A percentile compares a stretch with the other conserved stretches of the same genome.
Conservation (phyloP, 1,139 yeast genomes). For the Tardiomyces depauwii region DNA sequence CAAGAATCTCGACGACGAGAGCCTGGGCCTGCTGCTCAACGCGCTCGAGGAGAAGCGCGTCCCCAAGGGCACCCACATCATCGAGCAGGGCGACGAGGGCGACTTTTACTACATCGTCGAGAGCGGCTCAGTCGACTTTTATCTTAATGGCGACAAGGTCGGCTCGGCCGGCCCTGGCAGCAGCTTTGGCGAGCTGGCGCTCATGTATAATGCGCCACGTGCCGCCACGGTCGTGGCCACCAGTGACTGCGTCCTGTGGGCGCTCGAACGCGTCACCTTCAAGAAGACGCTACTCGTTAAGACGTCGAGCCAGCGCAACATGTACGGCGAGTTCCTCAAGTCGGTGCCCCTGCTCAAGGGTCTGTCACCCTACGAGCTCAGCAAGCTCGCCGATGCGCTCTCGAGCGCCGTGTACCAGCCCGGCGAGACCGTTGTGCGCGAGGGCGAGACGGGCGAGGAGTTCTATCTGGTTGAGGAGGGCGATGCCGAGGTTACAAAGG, state of each 20-base stretch:
- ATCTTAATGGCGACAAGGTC: conserved; percentile 62
- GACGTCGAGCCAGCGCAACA: conserved; percentile 77
- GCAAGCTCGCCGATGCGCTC: conserved; percentile 89
- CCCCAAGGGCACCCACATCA: conserved; percentile 52
- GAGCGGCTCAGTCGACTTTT: conserved; percentile 70
- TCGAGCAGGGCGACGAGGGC: conserved; percentile 93
- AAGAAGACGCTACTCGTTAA: conserved; percentile 84
- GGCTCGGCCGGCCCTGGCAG: conserved; percentile 74
- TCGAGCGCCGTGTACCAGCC: conserved; percentile 62
- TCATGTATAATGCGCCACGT: conserved; percentile 95
- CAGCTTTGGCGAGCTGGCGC: conserved; percentile 91
- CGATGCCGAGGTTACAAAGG: conserved; percentile 58
- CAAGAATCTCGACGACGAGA: conserved; percentile 58
- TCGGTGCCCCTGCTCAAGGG: conserved; percentile 70
- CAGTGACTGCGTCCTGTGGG: conserved; percentile 71
- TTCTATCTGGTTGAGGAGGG: conserved; percentile 88
- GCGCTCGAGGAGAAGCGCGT: conserved; percentile 69
- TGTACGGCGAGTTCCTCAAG: conserved; percentile 82
- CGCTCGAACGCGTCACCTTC: conserved; percentile 86
- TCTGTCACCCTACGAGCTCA: conserved; percentile 73
- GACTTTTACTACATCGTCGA: conserved; percentile 89
- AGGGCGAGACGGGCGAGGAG: conserved; percentile 88
- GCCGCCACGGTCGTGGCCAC: conserved; percentile 89
- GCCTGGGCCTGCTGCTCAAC: conserved; percentile 65
- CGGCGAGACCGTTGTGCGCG: conserved; percentile 67